phyloP scores from a whole-genome alignment of 345 rosid species.

The Eucalyptus cloeziana region DNA sequence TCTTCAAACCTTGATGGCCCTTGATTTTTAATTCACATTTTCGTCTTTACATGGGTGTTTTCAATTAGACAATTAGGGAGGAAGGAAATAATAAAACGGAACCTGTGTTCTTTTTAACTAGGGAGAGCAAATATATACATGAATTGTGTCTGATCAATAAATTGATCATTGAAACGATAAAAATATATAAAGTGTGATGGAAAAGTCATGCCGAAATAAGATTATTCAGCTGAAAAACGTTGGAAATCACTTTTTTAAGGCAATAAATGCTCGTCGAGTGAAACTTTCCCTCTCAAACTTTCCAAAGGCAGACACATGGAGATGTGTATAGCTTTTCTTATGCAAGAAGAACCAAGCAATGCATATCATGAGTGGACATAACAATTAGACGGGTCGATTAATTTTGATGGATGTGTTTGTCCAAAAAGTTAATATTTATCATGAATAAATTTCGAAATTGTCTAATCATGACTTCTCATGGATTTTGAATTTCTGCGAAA shows the following conservation, averaged over 20 bases:
- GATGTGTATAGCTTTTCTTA: background rate
- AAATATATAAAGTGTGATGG: background rate
- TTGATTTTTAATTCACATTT: background rate
- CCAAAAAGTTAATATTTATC: background rate
- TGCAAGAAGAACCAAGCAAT: background rate
- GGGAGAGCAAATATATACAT: background rate
- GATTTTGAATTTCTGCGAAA: background rate
- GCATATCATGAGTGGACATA: background rate
- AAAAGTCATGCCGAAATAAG: background rate
- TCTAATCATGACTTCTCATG: background rate
- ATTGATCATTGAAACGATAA: background rate
- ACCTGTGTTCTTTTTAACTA: background rate
- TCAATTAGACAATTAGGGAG: background rate
- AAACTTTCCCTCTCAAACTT: background rate
- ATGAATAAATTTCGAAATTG: background rate
- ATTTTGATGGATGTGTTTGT: background rate
- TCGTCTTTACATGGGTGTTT: background rate
- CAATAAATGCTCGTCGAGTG: accelerated
- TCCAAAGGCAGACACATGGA: background rate
- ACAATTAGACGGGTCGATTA: background rate
- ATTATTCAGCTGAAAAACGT: background rate
- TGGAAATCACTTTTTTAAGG: background rate
- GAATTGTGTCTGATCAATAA: background rate
- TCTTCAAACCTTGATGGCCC: background rate
- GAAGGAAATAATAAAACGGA: background rate